Percentiles rank a stretch among this genome's conserved stretches.
phyloP scores from a whole-genome alignment of 2,329 filamentous ascomycete genomes.

The Botrytis fabae region DNA sequence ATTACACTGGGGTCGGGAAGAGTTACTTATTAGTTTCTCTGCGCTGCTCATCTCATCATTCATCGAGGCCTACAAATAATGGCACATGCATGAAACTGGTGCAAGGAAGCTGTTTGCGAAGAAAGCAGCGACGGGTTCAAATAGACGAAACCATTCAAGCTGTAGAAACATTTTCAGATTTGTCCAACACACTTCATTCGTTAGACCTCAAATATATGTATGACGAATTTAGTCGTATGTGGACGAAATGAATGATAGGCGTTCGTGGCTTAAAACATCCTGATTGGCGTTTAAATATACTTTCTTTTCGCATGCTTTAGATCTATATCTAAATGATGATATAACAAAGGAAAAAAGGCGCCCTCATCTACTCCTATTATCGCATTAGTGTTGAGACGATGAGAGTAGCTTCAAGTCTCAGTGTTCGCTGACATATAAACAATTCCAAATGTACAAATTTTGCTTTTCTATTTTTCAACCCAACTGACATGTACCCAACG shows the following conservation, averaged over 20 bases:
- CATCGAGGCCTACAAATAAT: neutral
- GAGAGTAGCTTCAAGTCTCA: constrained; percentile 9
- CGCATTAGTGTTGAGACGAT: constrained; percentile 11
- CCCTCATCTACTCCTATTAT: constrained; percentile 8
- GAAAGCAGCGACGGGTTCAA: neutral
- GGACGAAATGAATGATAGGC: neutral
- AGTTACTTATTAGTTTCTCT: neutral
- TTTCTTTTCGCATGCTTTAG: neutral
- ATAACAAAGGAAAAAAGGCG: constrained; percentile 10
- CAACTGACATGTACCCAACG: constrained; percentile 17
- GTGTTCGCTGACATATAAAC: constrained; percentile 6
- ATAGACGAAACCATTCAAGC: neutral
- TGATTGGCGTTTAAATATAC: neutral
- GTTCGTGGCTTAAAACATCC: constrained; percentile 10
- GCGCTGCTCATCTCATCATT: neutral
- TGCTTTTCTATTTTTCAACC: constrained; percentile 18
- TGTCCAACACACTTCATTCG: neutral
- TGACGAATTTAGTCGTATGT: neutral
- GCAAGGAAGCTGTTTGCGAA: neutral
- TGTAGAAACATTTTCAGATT: neutral
- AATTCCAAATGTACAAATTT: constrained; percentile 19
- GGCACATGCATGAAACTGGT: neutral
- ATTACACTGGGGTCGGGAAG: neutral
- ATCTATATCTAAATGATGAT: constrained; percentile 7
- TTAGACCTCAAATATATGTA: neutral